Conservation (phyloP, 75 land plant genomes). For the Pinus taeda region DNA sequence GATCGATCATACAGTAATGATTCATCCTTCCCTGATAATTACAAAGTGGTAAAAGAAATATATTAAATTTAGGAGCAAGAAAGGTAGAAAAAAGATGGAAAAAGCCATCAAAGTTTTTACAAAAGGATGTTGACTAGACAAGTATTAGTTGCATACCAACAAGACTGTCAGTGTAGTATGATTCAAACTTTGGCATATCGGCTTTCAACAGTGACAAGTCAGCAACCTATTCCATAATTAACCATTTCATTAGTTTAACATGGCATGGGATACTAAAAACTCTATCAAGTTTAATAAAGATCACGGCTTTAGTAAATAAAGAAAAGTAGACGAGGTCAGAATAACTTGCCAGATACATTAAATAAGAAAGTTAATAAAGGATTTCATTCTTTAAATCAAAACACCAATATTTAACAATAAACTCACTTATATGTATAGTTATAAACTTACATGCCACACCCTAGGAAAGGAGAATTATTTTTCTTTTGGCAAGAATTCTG, state of each 20-base stretch:
- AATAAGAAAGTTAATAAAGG: background rate
- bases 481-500: too few species aligned
- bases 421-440: too few species aligned
- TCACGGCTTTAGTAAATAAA: background rate
- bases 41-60: background rate
- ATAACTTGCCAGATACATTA: background rate
- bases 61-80: background rate
- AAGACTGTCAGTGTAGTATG: slow-evolving; percentile 74
- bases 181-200: slow-evolving; percentile 92
- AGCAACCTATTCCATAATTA: slow-evolving; percentile 53
- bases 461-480: too few species aligned
- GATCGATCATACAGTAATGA: slow-evolving; percentile 58
- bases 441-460: too few species aligned
- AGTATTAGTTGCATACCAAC: slow-evolving; percentile 46
- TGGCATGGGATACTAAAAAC: background rate
- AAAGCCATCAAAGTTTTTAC: background rate
- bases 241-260: background rate
- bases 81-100: background rate
- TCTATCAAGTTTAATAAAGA: background rate
- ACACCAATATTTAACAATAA: too few species aligned
- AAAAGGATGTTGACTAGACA: background rate
- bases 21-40: slow-evolving; percentile 45
- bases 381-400: too few species aligned
- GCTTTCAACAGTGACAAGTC: slow-evolving; percentile 65
- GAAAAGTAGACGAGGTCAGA: background rate